phyloP scores from a whole-genome alignment of 2,329 filamentous ascomycete genomes.

The Gaeumannomyces sp. region DNA sequence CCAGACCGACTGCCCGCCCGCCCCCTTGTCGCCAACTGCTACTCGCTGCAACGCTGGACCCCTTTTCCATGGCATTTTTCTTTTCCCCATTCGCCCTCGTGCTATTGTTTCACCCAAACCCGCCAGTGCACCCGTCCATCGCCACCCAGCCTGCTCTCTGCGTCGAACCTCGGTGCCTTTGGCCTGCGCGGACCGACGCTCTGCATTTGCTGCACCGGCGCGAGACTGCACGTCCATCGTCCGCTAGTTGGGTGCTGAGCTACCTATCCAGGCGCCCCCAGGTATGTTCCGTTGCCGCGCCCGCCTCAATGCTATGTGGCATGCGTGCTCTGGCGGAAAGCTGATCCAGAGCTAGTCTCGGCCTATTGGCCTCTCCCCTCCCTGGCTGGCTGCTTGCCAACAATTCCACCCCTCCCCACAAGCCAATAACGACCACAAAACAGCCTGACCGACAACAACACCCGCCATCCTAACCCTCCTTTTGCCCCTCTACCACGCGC shows the following conservation, averaged over 20 bases:
- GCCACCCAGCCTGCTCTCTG: too few relatives aligned
- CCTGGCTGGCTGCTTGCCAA: background rate
- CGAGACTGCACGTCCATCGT: too few relatives aligned
- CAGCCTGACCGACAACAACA: constrained; percentile 1
- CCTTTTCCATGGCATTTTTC: background rate
- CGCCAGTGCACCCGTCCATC: background rate
- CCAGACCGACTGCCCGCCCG: background rate
- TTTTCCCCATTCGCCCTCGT: background rate
- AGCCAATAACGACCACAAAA: background rate
- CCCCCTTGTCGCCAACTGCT: background rate
- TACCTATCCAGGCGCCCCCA: too few relatives aligned
- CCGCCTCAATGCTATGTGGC: too few relatives aligned
- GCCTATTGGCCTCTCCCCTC: background rate
- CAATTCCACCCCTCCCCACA: background rate
- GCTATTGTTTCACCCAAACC: background rate
- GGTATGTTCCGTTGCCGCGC: too few relatives aligned
- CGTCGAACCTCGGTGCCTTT: background rate
- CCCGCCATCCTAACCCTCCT: background rate
- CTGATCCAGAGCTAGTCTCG: background rate
- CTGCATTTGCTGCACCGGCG: too few relatives aligned
- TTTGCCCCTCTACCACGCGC: background rate
- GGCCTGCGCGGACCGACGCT: too few relatives aligned
- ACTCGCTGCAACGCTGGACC: background rate
- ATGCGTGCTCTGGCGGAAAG: too few relatives aligned
- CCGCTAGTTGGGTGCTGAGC: too few relatives aligned